A percentile compares a stretch with the other conserved stretches of the same genome.
phyloP scores from a whole-genome alignment of 23 red algal genomes.

The Gracilariopsis chorda region DNA sequence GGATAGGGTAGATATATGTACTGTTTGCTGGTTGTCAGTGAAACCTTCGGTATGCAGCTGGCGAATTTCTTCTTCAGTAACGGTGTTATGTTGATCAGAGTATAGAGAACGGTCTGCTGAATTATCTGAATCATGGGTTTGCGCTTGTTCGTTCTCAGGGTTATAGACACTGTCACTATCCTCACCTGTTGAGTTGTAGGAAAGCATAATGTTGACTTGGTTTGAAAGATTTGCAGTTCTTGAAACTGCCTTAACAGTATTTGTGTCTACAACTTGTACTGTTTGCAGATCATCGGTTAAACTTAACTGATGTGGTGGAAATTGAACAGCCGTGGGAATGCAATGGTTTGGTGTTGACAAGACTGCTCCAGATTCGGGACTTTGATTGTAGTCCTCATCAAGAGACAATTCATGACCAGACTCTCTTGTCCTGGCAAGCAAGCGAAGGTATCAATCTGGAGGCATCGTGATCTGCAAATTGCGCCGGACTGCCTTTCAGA shows the following conservation, averaged over 20 bases:
- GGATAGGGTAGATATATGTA: neutral
- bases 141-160: neutral
- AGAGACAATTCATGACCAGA: neutral
- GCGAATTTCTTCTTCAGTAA: neutral
- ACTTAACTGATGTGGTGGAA: too few species aligned
- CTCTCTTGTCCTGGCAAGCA: neutral
- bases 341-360: too few species aligned
- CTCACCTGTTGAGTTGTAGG: neutral
- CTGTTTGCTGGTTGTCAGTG: too few species aligned
- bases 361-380: too few species aligned
- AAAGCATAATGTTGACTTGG: neutral
- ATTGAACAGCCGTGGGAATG: too few species aligned
- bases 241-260: too few species aligned
- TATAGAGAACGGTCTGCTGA: neutral
- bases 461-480: neutral
- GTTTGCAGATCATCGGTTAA: too few species aligned
- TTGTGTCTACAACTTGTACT: neutral
- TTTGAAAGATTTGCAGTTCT: neutral
- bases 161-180: neutral
- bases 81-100: neutral
- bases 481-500: neutral
- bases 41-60: neutral
- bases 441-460: neutral
- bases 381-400: neutral
- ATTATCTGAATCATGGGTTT: neutral